Percentiles rank a stretch among this genome's conserved stretches.
Conservation (phyloP, 305 asterid species). For the Fraxinus greggii region DNA sequence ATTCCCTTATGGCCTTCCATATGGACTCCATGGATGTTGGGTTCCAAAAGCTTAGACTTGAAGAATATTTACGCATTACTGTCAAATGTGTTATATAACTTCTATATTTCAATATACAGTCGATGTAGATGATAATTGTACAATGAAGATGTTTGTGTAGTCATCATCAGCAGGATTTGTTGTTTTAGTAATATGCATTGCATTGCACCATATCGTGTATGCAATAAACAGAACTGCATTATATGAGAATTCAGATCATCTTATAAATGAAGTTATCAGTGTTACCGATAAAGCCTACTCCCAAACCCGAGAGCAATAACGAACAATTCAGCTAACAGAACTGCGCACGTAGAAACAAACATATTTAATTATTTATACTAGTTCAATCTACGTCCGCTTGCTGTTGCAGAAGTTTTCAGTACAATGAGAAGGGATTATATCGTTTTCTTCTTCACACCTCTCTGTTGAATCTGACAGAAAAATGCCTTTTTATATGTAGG, state of each 20-base stretch:
- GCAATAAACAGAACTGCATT: neutral
- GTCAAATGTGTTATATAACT: neutral
- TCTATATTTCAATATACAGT: neutral
- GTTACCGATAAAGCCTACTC: neutral
- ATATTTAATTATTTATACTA: neutral
- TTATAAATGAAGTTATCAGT: neutral
- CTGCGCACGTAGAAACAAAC: neutral
- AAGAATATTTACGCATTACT: neutral
- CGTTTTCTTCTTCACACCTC: neutral
- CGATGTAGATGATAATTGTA: slow-evolving; percentile 13
- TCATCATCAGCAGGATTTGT: slow-evolving; percentile 6
- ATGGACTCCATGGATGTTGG: slow-evolving; percentile 97
- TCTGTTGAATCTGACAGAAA: neutral
- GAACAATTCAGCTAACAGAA: neutral
- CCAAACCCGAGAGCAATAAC: neutral
- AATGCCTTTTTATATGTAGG: neutral
- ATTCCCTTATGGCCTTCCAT: slow-evolving; percentile 97
- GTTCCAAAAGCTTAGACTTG: slow-evolving; percentile 54
- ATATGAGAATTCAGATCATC: slow-evolving; percentile 8
- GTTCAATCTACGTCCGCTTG: neutral
- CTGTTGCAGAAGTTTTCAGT: neutral
- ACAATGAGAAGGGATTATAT: neutral
- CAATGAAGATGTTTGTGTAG: neutral
- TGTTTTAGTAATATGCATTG: neutral
- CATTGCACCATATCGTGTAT: neutral